A percentile compares a stretch with the other conserved stretches of the same genome.
phyloP scores from a whole-genome alignment of 805 yeast genomes.

The Candida germanica region DNA sequence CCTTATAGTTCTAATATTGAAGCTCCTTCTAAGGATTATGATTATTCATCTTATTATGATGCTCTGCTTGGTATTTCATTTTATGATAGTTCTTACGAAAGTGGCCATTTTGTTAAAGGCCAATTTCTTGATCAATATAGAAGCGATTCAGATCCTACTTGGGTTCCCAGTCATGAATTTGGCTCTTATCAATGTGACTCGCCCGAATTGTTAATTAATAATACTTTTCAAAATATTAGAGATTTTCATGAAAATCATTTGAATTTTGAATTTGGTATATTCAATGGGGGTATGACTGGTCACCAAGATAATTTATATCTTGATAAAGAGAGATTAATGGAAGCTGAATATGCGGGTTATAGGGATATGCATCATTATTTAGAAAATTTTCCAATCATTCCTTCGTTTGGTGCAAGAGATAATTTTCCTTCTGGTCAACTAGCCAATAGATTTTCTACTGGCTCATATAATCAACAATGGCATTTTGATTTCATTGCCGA shows the following conservation, averaged over 20 bases:
- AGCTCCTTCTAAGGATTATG: conserved; percentile 15
- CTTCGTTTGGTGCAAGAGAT: conserved; percentile 68
- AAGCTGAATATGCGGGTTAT: conserved; percentile 67
- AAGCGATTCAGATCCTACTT: conserved; percentile 12
- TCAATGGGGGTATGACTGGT: conserved; percentile 73
- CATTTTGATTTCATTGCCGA: conserved; percentile 36
- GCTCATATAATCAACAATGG: conserved; percentile 30
- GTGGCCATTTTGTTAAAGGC: conserved; percentile 27
- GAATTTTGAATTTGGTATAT: conserved; percentile 57
- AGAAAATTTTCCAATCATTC: conserved; percentile 52
- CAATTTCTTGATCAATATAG: conserved; percentile 17
- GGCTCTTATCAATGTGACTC: conserved; percentile 66
- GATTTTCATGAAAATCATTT: conserved; percentile 21
- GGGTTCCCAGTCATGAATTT: conserved; percentile 54
- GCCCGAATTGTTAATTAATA: conserved; percentile 59
- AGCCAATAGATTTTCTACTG: conserved; percentile 42
- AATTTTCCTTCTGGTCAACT: conserved; percentile 67
- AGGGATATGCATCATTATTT: conserved; percentile 52
- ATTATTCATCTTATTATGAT: conserved; percentile 29
- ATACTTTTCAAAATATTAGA: conserved; percentile 40
- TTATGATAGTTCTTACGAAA: conserved; percentile 25
- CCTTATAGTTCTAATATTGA: conserved; percentile 40
- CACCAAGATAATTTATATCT: conserved; percentile 50
- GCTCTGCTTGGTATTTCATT: conserved; percentile 13
- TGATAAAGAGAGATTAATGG: conserved; percentile 58